Conservation (phyloP, 2,329 filamentous ascomycete species). For the Sphaceloma murrayae region DNA sequence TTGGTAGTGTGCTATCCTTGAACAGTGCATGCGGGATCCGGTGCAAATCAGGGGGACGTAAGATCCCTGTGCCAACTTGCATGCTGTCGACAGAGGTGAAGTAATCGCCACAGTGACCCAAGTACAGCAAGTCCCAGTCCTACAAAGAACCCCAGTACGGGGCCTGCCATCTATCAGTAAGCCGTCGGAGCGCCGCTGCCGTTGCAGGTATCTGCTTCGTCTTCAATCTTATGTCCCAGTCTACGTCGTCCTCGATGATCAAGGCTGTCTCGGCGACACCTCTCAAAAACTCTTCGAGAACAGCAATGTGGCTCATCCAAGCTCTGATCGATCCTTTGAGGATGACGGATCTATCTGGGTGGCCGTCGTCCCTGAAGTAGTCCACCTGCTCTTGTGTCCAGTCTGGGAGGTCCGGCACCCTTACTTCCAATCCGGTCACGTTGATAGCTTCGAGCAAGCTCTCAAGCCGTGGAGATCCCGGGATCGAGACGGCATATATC, state of each 20-base stretch:
- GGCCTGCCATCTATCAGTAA: conserved; percentile 20
- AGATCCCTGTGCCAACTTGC: conserved; percentile 30
- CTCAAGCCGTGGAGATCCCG: conserved; percentile 27
- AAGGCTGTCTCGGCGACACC: conserved; percentile 35
- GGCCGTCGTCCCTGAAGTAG: conserved; percentile 20
- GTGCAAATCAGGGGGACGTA: conserved; percentile 27
- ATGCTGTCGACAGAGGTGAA: conserved; percentile 28
- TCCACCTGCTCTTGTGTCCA: conserved; percentile 30
- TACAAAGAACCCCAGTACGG: conserved; percentile 31
- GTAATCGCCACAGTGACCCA: conserved; percentile 36
- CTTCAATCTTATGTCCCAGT: conserved; percentile 37
- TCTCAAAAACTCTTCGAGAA: conserved; percentile 31
- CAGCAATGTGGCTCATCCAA: conserved; percentile 32
- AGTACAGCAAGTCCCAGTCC: conserved; percentile 34
- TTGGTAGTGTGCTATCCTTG: conserved; percentile 31
- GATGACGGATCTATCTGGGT: conserved; percentile 25
- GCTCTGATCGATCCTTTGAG: conserved; percentile 30
- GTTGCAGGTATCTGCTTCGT: conserved; percentile 31
- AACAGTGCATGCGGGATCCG: conserved; percentile 30
- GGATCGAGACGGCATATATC: conserved; percentile 31
- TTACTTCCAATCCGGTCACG: conserved; percentile 30
- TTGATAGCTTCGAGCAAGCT: conserved; percentile 31
- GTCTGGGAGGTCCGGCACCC: conserved; percentile 28
- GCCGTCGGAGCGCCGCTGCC: conserved; percentile 18
- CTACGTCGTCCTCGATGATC: conserved; percentile 38